These are phyloP conservation scores for Hypoxylon fragiforme DNA, from an alignment of 495 filamentous ascomycete species.

Conservation along the genomic window DNA sequence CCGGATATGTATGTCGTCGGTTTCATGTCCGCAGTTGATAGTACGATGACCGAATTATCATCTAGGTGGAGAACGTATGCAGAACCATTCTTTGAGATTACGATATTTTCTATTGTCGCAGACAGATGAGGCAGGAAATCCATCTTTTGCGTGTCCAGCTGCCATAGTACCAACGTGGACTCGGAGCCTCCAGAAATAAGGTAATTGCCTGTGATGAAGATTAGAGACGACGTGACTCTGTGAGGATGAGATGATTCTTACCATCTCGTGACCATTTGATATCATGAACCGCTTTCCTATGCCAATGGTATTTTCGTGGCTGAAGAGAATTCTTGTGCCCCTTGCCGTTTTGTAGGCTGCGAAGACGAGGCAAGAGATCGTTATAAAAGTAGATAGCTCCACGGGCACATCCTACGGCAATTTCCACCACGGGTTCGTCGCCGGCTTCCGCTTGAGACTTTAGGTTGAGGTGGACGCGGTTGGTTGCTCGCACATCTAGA, in stretches of 20 bases:
- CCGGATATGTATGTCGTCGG: conserved; percentile 81
- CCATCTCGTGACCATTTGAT: conserved; percentile 91
- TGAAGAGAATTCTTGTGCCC: conserved; percentile 45
- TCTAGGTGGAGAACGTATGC: conserved; percentile 82
- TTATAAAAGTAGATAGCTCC: conserved; percentile 80
- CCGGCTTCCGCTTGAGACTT: conserved; percentile 42
- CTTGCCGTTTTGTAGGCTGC: conserved; percentile 22
- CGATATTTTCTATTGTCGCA: conserved; percentile 77
- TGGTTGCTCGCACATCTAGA: conserved; percentile 53
- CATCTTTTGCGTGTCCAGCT: conserved; percentile 79
- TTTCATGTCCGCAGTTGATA: conserved; percentile 84
- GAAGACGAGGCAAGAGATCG: conserved; percentile 65
- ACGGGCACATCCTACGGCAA: conserved; percentile 72
- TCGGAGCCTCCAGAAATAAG: conserved; percentile 90
- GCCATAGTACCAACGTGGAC: conserved; percentile 92
- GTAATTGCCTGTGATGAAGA: conserved; percentile 74
- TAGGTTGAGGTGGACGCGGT: conserved; percentile 35
- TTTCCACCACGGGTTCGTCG: conserved; percentile 55
- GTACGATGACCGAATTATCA: conserved; percentile 85
- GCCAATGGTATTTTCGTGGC: conserved; percentile 81
- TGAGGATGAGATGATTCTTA: conserved; percentile 41
- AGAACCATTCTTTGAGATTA: conserved; percentile 75
- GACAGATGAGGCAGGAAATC: conserved; percentile 87
- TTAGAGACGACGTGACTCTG: conserved; percentile 10
- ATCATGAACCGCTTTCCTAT: conserved; percentile 75